Conservation (phyloP, 2,329 filamentous ascomycete genomes). For the Pseudopyricularia cyperi region DNA sequence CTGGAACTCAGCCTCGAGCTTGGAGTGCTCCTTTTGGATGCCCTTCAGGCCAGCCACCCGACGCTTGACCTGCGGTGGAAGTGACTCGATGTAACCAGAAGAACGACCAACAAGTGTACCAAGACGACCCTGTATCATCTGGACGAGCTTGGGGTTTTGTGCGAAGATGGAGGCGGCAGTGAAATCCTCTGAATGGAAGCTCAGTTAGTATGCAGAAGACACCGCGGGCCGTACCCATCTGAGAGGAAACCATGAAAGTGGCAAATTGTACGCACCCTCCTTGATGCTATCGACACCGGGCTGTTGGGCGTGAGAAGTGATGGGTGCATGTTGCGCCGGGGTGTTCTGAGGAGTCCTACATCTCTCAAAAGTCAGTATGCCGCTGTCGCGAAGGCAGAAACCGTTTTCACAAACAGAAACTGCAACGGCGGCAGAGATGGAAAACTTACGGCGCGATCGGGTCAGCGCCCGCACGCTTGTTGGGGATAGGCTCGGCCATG, state of each 20-base stretch:
- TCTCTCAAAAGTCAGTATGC: conserved; percentile 5
- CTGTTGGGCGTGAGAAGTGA: conserved; percentile 94
- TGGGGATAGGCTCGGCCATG: conserved; percentile 53
- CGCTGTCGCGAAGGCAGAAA: background rate
- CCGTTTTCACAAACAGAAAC: background rate
- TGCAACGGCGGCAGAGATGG: conserved; percentile 1
- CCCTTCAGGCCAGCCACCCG: conserved; percentile 93
- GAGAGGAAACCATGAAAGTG: background rate
- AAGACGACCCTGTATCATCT: conserved; percentile 96
- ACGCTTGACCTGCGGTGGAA: conserved; percentile 77
- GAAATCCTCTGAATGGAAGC: conserved; percentile 58
- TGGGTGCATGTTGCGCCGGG: conserved; percentile 86
- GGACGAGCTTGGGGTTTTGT: conserved; percentile 85
- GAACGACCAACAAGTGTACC: conserved; percentile 86
- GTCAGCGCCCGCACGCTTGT: conserved; percentile 39
- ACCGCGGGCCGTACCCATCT: background rate
- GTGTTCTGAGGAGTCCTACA: conserved; percentile 95
- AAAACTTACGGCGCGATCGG: conserved; percentile 43
- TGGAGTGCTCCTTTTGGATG: conserved; percentile 96
- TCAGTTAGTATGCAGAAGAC: conserved; percentile 10
- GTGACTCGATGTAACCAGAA: conserved; percentile 94
- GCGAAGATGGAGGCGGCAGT: conserved; percentile 87
- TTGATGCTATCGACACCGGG: conserved; percentile 90
- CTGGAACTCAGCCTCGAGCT: conserved; percentile 96
- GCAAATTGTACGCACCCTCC: conserved; percentile 61